phyloP scores from a whole-genome alignment of 192 early-diverging fungal species.

The Coemansia sp. region DNA sequence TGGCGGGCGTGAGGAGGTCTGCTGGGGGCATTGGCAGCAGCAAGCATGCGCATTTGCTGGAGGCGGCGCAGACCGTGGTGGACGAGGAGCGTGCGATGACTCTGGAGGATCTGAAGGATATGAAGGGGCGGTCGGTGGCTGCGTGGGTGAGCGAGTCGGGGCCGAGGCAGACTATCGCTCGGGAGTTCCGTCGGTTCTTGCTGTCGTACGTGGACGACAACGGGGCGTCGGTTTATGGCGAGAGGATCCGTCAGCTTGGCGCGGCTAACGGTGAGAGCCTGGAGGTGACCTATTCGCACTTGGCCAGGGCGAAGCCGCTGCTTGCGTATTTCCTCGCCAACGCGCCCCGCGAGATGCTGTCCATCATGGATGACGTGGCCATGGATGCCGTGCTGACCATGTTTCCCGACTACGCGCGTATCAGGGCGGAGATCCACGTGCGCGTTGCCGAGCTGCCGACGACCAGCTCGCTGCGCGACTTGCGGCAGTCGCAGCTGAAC shows the following conservation, averaged over 20 bases:
- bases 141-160: constrained; percentile 87
- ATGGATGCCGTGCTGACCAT: constrained; percentile 84
- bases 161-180: constrained; percentile 74
- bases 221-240: constrained; percentile 90
- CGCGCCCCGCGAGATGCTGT: constrained; percentile 81
- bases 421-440: constrained; percentile 91
- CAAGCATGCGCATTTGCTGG: constrained; percentile 51
- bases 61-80: constrained; percentile 58
- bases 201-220: constrained; percentile 79
- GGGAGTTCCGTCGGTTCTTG: constrained; percentile 88
- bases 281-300: constrained; percentile 81
- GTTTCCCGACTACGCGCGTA: constrained; percentile 86
- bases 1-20: constrained; percentile 7
- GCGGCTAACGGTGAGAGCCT: constrained; percentile 82
- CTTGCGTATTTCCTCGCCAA: constrained; percentile 90
- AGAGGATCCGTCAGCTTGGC: constrained; percentile 84
- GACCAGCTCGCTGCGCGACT: constrained; percentile 80
- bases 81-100: constrained; percentile 67
- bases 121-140: constrained; percentile 74
- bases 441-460: constrained; percentile 86
- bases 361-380: constrained; percentile 90
- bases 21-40: constrained; percentile 24
- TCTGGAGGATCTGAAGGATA: constrained; percentile 76
- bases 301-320: constrained; percentile 73
- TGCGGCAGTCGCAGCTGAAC: constrained; percentile 90